These are phyloP conservation scores for Penicillium parvum DNA, from an alignment of 495 filamentous ascomycete genomes.

Conservation along the genomic window DNA sequence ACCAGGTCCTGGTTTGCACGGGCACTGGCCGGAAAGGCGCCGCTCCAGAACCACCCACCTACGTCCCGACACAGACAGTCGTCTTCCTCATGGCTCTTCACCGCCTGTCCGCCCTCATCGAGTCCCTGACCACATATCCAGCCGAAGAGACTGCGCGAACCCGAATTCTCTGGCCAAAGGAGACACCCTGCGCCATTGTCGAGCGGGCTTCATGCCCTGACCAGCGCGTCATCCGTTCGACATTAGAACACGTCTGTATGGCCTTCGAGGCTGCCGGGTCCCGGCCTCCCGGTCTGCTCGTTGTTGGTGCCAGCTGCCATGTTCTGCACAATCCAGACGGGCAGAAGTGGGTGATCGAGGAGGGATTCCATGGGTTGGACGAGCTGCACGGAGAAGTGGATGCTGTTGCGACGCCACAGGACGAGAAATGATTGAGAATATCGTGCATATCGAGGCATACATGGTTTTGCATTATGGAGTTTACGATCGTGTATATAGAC, in stretches of 20 bases:
- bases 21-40: slow-evolving; percentile 93
- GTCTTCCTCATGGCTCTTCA: slow-evolving; percentile 98
- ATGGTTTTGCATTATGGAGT: slow-evolving; percentile 10
- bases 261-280: slow-evolving; percentile 89
- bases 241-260: slow-evolving; percentile 67
- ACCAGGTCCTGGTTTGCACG: slow-evolving; percentile 90
- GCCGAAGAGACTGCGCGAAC: slow-evolving; percentile 17
- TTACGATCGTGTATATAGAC: slow-evolving; percentile 21
- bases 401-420: slow-evolving; percentile 3
- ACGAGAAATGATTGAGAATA: slow-evolving; percentile 10
- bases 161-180: slow-evolving; percentile 41
- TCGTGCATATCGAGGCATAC: neutral
- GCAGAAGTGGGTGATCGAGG: slow-evolving; percentile 82
- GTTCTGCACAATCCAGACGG: slow-evolving; percentile 54
- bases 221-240: slow-evolving; percentile 87
- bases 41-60: slow-evolving; percentile 73
- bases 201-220: slow-evolving; percentile 94
- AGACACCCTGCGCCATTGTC: slow-evolving; percentile 84
- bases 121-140: slow-evolving; percentile 49
- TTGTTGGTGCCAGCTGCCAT: slow-evolving; percentile 83
- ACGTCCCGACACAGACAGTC: slow-evolving; percentile 69
- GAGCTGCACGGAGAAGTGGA: slow-evolving; percentile 29
- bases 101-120: slow-evolving; percentile 67
- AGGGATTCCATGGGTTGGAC: slow-evolving; percentile 71
- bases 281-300: slow-evolving; percentile 82